phyloP scores from a whole-genome alignment of 169 alveolate genomes.

The Cyclospora cayetanensis region DNA sequence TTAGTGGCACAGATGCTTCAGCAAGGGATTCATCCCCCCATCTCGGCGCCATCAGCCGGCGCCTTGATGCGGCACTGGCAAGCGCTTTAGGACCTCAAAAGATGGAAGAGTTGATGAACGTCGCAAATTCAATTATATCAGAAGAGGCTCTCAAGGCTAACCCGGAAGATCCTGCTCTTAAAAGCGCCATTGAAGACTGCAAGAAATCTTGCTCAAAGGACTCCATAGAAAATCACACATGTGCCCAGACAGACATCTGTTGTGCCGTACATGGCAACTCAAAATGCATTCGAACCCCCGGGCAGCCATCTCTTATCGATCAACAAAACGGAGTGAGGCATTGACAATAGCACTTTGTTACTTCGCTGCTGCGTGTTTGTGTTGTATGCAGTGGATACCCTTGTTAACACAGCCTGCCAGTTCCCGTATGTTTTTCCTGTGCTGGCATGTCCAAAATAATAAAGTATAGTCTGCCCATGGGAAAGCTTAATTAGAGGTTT shows the following conservation, averaged over 20 bases:
- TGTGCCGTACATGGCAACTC: slow-evolving; percentile 59
- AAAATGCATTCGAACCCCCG: slow-evolving; percentile 53
- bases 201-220: slow-evolving; percentile 6
- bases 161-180: not conserved
- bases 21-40: slow-evolving; percentile 28
- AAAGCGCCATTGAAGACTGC: slow-evolving; percentile 61
- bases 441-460: no score
- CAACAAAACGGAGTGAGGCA: slow-evolving; percentile 8
- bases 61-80: slow-evolving; percentile 23
- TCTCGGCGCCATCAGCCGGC: not conserved
- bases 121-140: not conserved
- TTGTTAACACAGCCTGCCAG: no score
- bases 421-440: no score
- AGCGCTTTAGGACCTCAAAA: slow-evolving; percentile 11
- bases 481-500: not conserved
- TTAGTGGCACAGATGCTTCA: slow-evolving; percentile 31
- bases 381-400: no score
- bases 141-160: slow-evolving; percentile 21
- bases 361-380: no score
- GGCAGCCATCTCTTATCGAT: slow-evolving; percentile 33
- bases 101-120: not conserved
- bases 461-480: no score
- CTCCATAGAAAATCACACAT: not conserved
- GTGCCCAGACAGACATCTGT: slow-evolving; percentile 59
- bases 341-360: no score